Base-by-base conservation (phyloP, 2,329 filamentous ascomycete species). In the Neophaeococcomyces mojaviensis region DNA sequence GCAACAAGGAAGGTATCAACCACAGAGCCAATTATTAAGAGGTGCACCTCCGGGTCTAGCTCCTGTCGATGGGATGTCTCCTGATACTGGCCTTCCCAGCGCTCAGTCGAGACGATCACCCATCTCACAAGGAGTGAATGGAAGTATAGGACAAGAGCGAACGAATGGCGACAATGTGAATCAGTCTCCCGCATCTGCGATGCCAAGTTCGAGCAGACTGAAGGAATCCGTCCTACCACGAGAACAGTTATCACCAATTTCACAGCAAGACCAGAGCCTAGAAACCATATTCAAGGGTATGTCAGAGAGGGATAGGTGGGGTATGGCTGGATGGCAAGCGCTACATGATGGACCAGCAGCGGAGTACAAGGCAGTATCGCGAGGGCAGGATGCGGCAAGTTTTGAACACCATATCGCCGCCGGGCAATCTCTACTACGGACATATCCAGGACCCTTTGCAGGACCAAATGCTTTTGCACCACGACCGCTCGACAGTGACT, bases 381-480 rank as follows among this genome's bases (percentile, higher is more conserved):
- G 80, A 52, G 81, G 81, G 12, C 78, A 82, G 59, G 79, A 84
- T 59, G 62, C 83, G 49, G 80, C 76, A 58, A 74, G 74, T 6
- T 64, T 84, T 18, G 81, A 79, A 20, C 66, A 84, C 53, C 79
- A 84, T 59, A 65, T 84, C 47, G 81, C 81, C 49, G 65, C 62
- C 44, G 62, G 61, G 53, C 77, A 74, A 49, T 78, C 79, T 22
- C 63, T 84, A 36, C 76, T 80, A 58, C 73, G 76, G n/a, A 78
- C 74, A 2, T 84, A 82, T 59, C 73, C 76, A 20, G 77, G 77
- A 3, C 78, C 79, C 5, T 83, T 82, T 56, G 76, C 77, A 40
- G 74, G 78, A 36, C 68, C 72, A 19, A 66, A 66, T 55, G 72
- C 73, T 51, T 73, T 72, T 35, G 73, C 77, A 18, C 76, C 53